Percentiles rank a stretch among this genome's conserved stretches.
phyloP scores from a whole-genome alignment of 805 yeast genomes.

The Kluyveromyces wickerhamii region DNA sequence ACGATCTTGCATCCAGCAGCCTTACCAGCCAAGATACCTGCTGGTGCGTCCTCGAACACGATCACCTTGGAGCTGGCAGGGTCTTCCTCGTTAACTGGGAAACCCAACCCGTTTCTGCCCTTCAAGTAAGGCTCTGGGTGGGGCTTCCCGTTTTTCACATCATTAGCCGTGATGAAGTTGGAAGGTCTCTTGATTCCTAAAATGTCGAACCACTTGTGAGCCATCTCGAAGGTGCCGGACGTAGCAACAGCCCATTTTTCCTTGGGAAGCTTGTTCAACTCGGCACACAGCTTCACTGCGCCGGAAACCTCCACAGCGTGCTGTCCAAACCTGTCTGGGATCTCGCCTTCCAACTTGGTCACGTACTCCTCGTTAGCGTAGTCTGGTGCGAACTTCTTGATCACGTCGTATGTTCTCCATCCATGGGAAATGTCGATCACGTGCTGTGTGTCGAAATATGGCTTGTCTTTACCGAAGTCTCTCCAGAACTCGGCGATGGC shows the following conservation, averaged over 20 bases:
- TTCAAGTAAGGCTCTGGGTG: slow-evolving; percentile 73
- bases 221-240: slow-evolving; percentile 71
- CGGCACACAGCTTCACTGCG: slow-evolving; percentile 52
- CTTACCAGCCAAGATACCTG: slow-evolving; percentile 77
- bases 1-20: slow-evolving; percentile 76
- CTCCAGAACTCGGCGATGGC: slow-evolving; percentile 82
- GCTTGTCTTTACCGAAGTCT: slow-evolving; percentile 57
- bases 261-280: slow-evolving; percentile 43
- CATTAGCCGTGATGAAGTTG: slow-evolving; percentile 74
- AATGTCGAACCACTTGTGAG: slow-evolving; percentile 69
- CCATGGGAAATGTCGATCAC: slow-evolving; percentile 75
- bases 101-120: slow-evolving; percentile 39
- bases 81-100: slow-evolving; percentile 30
- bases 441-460: slow-evolving; percentile 60
- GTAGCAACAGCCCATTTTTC: slow-evolving; percentile 84
- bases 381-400: slow-evolving; percentile 67
- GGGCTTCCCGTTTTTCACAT: slow-evolving; percentile 75
- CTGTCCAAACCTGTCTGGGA: slow-evolving; percentile 66
- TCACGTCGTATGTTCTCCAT: slow-evolving; percentile 72
- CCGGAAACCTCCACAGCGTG: slow-evolving; percentile 72
- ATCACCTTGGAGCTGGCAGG: slow-evolving; percentile 39
- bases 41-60: slow-evolving; percentile 86
- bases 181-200: slow-evolving; percentile 57
- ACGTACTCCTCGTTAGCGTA: slow-evolving; percentile 60
- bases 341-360: slow-evolving; percentile 57